These are phyloP conservation scores for Dactylella cylindrospora DNA, from an alignment of 2,329 filamentous ascomycete genomes.

Conservation along the genomic window DNA sequence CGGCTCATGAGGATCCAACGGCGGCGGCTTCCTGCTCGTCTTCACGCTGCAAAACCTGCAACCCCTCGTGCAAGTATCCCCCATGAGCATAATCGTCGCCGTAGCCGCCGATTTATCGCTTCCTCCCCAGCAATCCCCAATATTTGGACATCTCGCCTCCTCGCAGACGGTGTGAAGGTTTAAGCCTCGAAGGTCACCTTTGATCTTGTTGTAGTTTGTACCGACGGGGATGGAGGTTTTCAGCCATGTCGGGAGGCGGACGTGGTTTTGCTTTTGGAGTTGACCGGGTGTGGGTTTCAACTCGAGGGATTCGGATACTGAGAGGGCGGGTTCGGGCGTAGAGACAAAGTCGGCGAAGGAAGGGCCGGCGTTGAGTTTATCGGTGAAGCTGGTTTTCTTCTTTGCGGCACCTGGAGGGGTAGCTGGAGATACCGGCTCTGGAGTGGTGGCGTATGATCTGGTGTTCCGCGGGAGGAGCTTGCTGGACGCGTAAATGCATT, in stretches of 20 bases:
- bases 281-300: constrained; percentile 55
- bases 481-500: constrained; percentile 33
- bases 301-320: constrained; percentile 59
- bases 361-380: constrained; percentile 66
- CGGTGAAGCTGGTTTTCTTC: constrained; percentile 56
- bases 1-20: constrained; percentile 91
- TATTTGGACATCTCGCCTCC: constrained; percentile 95
- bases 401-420: constrained; percentile 2
- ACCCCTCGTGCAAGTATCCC: constrained; percentile 93
- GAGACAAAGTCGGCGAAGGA: constrained; percentile 66
- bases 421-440: constrained; percentile 4
- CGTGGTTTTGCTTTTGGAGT: constrained; percentile 64
- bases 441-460: constrained; percentile 32
- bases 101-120: constrained; percentile 84
- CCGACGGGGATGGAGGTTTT: constrained; percentile 90
- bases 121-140: constrained; percentile 97
- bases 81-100: constrained; percentile 99
- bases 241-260: constrained; percentile 84
- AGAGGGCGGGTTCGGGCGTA: constrained; percentile 53
- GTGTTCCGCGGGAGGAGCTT: constrained; percentile 1
- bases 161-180: constrained; percentile 92
- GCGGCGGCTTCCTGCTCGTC: constrained; percentile 72
- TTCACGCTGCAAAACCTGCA: constrained; percentile 98
- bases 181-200: constrained; percentile 84
- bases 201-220: constrained; percentile 90